Percentiles rank a stretch among this genome's conserved stretches.
Evolutionary conservation across 2,329 filamentous ascomycete species (phyloP).

Genomic region (Penicillium sp.): DNA sequence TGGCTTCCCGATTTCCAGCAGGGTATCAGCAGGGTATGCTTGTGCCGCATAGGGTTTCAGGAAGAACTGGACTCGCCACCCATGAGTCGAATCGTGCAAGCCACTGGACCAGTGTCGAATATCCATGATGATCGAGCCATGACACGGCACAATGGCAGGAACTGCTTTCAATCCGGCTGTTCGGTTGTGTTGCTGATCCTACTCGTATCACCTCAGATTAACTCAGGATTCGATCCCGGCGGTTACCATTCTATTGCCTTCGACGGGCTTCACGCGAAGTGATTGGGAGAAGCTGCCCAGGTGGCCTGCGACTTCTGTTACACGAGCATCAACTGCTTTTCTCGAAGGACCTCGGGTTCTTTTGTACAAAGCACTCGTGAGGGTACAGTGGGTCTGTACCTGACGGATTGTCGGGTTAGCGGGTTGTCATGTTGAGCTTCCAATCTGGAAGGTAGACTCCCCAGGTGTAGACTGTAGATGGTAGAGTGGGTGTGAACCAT

Average conservation of each 20-base stretch:
- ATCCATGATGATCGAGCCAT: background rate
- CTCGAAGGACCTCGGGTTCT: background rate
- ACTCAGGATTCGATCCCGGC: background rate
- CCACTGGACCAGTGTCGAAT: background rate
- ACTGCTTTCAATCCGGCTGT: background rate
- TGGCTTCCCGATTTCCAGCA: constrained; percentile 4
- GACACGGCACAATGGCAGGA: background rate
- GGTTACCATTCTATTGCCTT: background rate
- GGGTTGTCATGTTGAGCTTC: background rate
- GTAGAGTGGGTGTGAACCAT: background rate
- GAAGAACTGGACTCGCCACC: constrained; percentile 1
- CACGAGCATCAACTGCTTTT: background rate
- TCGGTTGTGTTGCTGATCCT: background rate
- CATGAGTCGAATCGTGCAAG: background rate
- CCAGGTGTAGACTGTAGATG: background rate
- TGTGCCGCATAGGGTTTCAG: constrained; percentile 10
- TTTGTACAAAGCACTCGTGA: background rate
- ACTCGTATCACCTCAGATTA: constrained; percentile 4
- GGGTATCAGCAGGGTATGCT: constrained; percentile 10
- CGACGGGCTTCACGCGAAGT: background rate
- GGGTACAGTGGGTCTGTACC: background rate
- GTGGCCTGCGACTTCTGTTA: background rate
- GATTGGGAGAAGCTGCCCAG: background rate
- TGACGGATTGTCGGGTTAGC: background rate
- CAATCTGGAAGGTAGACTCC: background rate